Percentiles rank a stretch among this genome's conserved stretches.
These are phyloP conservation scores for Penicillium sp. DNA, from an alignment of 2,329 filamentous ascomycete genomes.

Conservation along the genomic window DNA sequence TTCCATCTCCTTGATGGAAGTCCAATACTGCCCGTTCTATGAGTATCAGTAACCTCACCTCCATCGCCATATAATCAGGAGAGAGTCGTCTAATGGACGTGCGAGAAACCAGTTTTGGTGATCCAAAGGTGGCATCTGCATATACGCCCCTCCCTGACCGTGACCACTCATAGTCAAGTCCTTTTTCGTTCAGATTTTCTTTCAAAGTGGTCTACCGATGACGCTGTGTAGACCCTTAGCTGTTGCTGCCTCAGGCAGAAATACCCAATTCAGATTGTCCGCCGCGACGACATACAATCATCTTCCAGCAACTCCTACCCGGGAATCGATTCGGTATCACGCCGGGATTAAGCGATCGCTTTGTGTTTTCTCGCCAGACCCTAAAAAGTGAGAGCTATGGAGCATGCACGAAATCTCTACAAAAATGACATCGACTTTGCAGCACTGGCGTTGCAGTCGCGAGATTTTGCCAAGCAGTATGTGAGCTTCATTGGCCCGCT, in stretches of 20 bases:
- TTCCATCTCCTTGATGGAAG: too few relatives aligned
- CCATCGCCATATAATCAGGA: too few relatives aligned
- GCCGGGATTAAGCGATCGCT: background rate
- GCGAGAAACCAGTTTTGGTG: background rate
- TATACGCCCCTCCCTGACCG: background rate
- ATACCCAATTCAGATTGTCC: background rate
- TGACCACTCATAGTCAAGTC: background rate
- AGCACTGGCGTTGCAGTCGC: slow-evolving; percentile 59
- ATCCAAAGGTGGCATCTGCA: background rate
- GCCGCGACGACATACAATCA: background rate
- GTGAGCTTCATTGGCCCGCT: slow-evolving; percentile 26
- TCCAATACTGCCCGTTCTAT: too few relatives aligned
- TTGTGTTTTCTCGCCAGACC: too few relatives aligned
- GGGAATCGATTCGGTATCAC: background rate
- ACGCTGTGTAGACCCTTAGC: background rate
- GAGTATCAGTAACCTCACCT: too few relatives aligned
- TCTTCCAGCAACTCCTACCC: background rate
- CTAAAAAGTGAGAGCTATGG: slow-evolving; percentile 27
- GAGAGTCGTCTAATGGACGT: background rate
- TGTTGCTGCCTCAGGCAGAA: background rate
- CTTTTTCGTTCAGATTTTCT: background rate
- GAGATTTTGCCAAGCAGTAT: slow-evolving; percentile 61
- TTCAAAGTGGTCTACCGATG: background rate
- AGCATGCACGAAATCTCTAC: slow-evolving; percentile 52
- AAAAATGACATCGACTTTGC: slow-evolving; percentile 63